Evolutionary conservation across 2,329 filamentous ascomycete genomes (phyloP), one percentile per base, ranked within the genome.

Genomic region (Penicillium occitanis): DNA sequence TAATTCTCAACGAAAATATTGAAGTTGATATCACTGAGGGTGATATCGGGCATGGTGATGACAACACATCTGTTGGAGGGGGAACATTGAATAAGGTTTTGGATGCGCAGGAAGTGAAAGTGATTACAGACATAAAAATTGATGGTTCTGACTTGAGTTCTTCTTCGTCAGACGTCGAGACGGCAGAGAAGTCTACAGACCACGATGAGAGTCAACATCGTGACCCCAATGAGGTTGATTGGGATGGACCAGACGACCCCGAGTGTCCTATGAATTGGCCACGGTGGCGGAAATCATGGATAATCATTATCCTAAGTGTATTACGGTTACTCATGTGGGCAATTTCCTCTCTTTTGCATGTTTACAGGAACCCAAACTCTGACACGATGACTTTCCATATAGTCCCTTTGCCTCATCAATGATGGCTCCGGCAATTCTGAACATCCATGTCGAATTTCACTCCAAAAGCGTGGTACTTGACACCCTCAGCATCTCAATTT

Each of bases 401-500:
- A 60, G 58, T 10, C 58, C 58, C 25, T 44, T 61, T 25, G 58
- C 58, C 11, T 61, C 58, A 2, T 61, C 58, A 5, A 48, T 48
- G 58, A 46, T 61, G 6, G 58, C 58, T 10, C 58, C 58, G 14
- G 58, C 37, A 44, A 30, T 61, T 10, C 17, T 30, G 6, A 17
- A 61, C 13, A 30, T 61, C 22, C 25, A 28, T 42, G 25, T 7
- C 1, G 40, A 61, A 14, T 61, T 61, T 11, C 37, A 48, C 22
- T 48, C 42, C 10, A 14, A 13, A 2, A 44, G 37, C 7, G 2
- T 19, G 8, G 11, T 13, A 25, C 46, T 50, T 50, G 19, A 50
- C 42, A 46, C 42, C 0, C 42, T 46, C n/a, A 46, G 42, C 42
- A 46, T 46, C 17, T 46, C 42, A 3, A 50, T 89, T 64, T 89